These are phyloP conservation scores for Stachybotrys echinatus DNA, from an alignment of 2,329 filamentous ascomycete genomes.

Conservation along the genomic window DNA sequence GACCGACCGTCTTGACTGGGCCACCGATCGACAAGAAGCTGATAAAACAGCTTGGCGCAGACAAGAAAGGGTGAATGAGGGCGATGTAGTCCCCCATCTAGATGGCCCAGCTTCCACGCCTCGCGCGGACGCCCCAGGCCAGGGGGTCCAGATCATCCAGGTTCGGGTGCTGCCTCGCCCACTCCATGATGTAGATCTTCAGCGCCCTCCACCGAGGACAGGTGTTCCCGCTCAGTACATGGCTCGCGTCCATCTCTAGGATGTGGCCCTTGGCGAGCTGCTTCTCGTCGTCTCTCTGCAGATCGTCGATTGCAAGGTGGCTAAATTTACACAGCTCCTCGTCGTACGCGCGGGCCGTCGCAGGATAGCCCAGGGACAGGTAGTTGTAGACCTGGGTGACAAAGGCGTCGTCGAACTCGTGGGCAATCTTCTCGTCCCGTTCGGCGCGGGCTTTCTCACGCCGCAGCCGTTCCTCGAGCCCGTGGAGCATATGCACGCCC, in stretches of 20 bases:
- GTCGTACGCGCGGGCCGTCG: conserved; percentile 77
- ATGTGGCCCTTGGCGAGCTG: conserved; percentile 68
- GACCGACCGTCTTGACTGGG: too few relatives aligned
- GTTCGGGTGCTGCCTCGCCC: conserved; percentile 80
- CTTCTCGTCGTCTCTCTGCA: conserved; percentile 65
- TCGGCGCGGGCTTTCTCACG: conserved; percentile 46
- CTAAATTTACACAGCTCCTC: conserved; percentile 80
- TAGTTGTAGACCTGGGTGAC: conserved; percentile 98
- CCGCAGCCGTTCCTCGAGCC: conserved; percentile 45
- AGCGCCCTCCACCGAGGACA: conserved; percentile 76
- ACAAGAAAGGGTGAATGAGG: too few relatives aligned
- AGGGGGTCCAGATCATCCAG: conserved; percentile 56
- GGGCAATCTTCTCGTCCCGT: conserved; percentile 45
- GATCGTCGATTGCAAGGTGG: conserved; percentile 59
- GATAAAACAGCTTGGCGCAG: too few relatives aligned
- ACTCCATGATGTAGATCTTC: conserved; percentile 78
- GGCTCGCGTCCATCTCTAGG: conserved; percentile 42
- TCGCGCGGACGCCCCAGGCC: conserved; percentile 63
- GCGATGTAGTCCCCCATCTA: too few relatives aligned
- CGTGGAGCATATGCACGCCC: conserved; percentile 43
- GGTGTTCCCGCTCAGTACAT: conserved; percentile 44
- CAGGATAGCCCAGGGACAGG: conserved; percentile 85
- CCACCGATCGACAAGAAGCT: too few relatives aligned
- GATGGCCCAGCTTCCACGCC: conserved; percentile 69
- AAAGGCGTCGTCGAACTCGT: conserved; percentile 77